Evolutionary conservation across 176 grass and related monocot genomes (phyloP), one percentile per base, ranked within the genome.

Genomic region (Leersia perrieri): DNA sequence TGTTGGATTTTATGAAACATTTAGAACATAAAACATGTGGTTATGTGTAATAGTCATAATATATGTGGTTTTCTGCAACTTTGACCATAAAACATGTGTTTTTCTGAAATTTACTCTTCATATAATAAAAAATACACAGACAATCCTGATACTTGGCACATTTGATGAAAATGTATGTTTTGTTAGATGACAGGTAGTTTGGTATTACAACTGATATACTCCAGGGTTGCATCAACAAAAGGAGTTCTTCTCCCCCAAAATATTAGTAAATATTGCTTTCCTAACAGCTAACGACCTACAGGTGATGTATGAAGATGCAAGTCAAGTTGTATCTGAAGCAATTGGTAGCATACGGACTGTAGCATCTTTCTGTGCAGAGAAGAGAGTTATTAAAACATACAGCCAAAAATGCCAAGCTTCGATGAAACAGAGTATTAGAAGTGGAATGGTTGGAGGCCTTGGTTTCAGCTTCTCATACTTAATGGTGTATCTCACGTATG

Each of bases 301-400:
- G 86, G 82, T 58, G 33, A 92, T 92, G 86, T 88, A 83, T 80
- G 90, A 88, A 88, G 83, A 92, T 70, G 90, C 90, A 82, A 72
- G 90, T 70, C 90, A 92, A 75, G 33, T 92, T 14, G 90, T 84
- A 70, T 74, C 83, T 7, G 90, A 92, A 63, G 90, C 90, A 25
- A 81, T 88, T 28, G 51, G 83, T 44, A 86, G 63, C 40, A 92
- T 92, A 53, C 26, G 74, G 18, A 92, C 90, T 22, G 69, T 92
- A 81, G 90, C 83, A 75, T 92, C 90, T 45, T 92, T 92, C 40
- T 92, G 79, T 58, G 90, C 83, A 47, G 86, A 92, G 41, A 82
- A 92, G 62, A 88, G 79, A 82, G 68, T 88, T 40, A 72, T 76
- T 44, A 72, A 35, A 20, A 57, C 75, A 63, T 92, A 92, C 79